Evolutionary conservation across 768 basidiomycete genomes (phyloP), one percentile per base, ranked within the genome.

Genomic region (Hygrophorus pudorinus): DNA sequence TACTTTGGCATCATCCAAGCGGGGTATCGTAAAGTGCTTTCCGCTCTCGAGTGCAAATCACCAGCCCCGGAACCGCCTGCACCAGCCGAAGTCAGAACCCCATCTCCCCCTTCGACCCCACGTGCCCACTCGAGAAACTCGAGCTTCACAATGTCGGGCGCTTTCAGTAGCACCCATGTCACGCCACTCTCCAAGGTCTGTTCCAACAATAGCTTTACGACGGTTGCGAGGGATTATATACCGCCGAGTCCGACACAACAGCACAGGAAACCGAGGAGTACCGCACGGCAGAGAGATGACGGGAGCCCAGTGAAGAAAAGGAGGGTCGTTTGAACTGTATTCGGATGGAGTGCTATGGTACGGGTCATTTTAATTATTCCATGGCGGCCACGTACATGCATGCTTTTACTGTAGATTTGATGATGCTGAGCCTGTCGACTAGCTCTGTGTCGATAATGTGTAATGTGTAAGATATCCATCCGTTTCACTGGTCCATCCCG

Each of bases 1-100:
- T 80, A 73, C 53, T 70, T 70, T 33, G 76, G 76, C 2, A 61
- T 85, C 8, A 69, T 89, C 2, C 85, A 88, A 53, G 71, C 70
- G 0, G 87, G 78, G 0, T 89, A 81, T 55, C 72, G 79, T 9
- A 62, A 56, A 1, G 59, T 70, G 11, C 55, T 71, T 12, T 56
- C 52, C 1, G 47, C n/a, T n/a, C n/a, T n/a, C n/a, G n/a, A n/a
- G n/a, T n/a, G n/a, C n/a, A n/a, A n/a, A n/a, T n/a, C n/a, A n/a
- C n/a, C n/a, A n/a, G n/a, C n/a, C n/a, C n/a, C n/a, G n/a, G n/a
- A n/a, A n/a, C n/a, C 42, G 38, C 12, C 13, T 37, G 24, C 38
- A n/a, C 36, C 10, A 12, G 10, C 21, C 14, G 7, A 29, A 2
- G 28, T n/a, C 13, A 14, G 29, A 43, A 53, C 48, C 5, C 53